Evolutionary conservation across 139 green algal species (phyloP).

Genomic region (Spirogloea muscicola): DNA sequence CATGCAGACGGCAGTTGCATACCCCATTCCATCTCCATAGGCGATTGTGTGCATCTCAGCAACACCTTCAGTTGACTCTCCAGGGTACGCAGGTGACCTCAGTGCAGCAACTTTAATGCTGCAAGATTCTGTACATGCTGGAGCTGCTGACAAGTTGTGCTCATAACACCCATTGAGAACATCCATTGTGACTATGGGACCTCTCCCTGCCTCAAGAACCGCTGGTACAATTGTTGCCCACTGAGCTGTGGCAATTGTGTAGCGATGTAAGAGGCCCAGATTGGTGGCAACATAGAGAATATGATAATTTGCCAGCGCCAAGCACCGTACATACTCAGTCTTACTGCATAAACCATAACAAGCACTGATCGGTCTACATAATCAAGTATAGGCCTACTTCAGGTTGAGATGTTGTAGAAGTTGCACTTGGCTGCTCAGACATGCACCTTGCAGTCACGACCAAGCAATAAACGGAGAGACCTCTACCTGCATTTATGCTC

Average conservation of each 20-base stretch:
- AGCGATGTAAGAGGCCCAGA: neutral
- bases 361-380: no score
- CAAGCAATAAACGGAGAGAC: no score
- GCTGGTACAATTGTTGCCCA: neutral
- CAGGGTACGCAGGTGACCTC: neutral
- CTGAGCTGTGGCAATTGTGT: neutral
- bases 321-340: slow-evolving; percentile 28
- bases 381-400: no score
- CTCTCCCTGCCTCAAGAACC: neutral
- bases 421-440: no score
- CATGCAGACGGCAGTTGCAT: neutral
- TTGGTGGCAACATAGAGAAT: slow-evolving; percentile 32
- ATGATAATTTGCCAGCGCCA: neutral
- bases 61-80: neutral
- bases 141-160: neutral
- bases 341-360: slow-evolving; percentile 13
- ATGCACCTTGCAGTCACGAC: no score
- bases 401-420: no score
- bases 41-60: slow-evolving; percentile 1
- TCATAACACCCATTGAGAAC: neutral
- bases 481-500: no score
- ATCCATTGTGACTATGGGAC: slow-evolving; percentile 8
- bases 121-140: no score
- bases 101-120: neutral
- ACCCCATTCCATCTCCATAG: slow-evolving; percentile 21